These are phyloP conservation scores for Rehmannia glutinosa DNA, from an alignment of 257 asterid species.

Conservation along the genomic window DNA sequence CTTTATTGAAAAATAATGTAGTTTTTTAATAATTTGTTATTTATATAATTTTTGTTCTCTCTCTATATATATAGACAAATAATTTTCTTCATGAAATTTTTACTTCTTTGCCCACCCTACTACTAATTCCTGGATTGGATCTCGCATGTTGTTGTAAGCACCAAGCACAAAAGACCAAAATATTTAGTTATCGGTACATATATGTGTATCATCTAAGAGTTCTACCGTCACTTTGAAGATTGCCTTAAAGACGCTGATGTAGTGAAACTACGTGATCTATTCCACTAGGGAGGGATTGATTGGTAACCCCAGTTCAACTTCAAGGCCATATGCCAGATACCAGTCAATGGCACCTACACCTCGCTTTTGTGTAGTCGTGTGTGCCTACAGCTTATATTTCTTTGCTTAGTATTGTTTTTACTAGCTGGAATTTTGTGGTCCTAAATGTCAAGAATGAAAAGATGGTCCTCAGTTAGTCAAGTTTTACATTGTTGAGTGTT, in stretches of 20 bases:
- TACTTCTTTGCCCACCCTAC: no score
- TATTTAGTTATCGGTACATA: no score
- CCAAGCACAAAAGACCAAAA: no score
- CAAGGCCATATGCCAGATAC: neutral
- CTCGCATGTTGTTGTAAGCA: no score
- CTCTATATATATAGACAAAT: no score
- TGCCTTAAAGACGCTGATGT: no score
- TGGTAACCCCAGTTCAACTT: neutral
- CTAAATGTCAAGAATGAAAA: neutral
- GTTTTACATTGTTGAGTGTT: neutral
- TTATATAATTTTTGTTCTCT: no score
- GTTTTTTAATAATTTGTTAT: no score
- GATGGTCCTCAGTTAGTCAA: neutral
- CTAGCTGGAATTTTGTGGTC: neutral
- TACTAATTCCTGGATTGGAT: no score
- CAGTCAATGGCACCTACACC: neutral
- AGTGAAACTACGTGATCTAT: no score
- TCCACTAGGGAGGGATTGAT: neutral
- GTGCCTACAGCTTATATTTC: neutral
- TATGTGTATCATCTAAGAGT: neutral
- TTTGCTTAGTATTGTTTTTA: slow-evolving; percentile 6
- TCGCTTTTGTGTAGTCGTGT: neutral
- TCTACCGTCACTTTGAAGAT: neutral
- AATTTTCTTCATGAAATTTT: no score
- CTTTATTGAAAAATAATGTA: no score